These are phyloP conservation scores for Sordaria brevicollis DNA, from an alignment of 495 filamentous ascomycete species.

Conservation along the genomic window DNA sequence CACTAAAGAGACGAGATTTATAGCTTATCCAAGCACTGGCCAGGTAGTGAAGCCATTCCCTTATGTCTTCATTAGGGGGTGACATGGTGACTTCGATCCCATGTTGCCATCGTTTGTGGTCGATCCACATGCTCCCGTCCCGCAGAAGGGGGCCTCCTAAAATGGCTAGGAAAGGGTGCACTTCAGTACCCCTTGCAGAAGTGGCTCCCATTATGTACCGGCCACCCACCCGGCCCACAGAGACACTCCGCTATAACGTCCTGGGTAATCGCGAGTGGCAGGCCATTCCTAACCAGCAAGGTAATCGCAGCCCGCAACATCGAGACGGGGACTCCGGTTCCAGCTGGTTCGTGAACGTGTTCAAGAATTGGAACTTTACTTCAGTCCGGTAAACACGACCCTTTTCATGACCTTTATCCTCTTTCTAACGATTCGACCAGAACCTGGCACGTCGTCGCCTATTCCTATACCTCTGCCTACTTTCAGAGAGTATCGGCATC, in stretches of 20 bases:
- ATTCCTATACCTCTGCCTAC: background rate
- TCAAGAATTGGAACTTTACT: background rate
- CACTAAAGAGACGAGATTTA: background rate
- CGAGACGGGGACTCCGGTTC: background rate
- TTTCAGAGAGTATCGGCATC: background rate
- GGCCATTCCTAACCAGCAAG: background rate
- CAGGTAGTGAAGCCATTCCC: background rate
- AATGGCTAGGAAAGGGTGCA: background rate
- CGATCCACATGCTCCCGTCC: background rate
- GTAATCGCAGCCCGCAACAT: background rate
- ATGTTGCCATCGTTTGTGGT: background rate
- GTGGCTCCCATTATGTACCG: background rate
- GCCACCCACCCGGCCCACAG: background rate
- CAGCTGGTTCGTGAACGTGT: background rate
- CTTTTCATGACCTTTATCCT: background rate
- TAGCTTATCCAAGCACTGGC: background rate
- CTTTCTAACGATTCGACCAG: background rate
- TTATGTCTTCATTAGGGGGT: background rate
- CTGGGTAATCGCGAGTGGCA: background rate
- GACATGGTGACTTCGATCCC: background rate
- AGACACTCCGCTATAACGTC: background rate
- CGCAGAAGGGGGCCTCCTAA: background rate
- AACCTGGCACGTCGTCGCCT: background rate
- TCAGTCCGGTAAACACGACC: background rate
- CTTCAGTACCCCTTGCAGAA: background rate